Evolutionary conservation across 768 basidiomycete species (phyloP).

Genomic region (Mycena alexandri): DNA sequence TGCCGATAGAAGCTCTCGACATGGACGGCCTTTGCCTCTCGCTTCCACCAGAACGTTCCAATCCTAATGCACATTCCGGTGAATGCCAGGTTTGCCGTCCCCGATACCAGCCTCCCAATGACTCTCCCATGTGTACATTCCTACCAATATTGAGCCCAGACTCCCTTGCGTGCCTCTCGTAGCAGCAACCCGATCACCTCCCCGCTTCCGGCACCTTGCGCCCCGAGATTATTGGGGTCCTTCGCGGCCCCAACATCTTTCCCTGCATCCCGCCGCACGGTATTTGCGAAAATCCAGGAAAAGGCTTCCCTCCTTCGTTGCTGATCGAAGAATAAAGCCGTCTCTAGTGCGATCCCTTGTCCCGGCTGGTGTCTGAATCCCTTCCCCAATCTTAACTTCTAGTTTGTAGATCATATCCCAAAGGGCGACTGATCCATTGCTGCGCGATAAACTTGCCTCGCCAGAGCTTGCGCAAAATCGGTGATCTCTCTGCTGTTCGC

Average conservation of each 20-base stretch:
- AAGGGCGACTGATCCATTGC: constrained; percentile 15
- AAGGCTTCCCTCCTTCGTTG: constrained; percentile 1
- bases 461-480: constrained; percentile 33
- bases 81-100: constrained; percentile 27
- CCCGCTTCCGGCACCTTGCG: constrained; percentile 12
- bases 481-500: constrained; percentile 24
- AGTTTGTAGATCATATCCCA: constrained; percentile 32
- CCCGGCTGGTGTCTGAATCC: constrained; percentile 10
- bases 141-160: neutral
- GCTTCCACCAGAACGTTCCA: constrained; percentile 29
- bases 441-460: constrained; percentile 29
- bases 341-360: constrained; percentile 25
- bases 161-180: constrained; percentile 7
- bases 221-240: constrained; percentile 14
- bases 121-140: constrained; percentile 5
- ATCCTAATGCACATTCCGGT: constrained; percentile 18
- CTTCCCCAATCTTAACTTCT: constrained; percentile 15
- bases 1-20: constrained; percentile 22
- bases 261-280: constrained; percentile 4
- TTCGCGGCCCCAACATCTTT: constrained; percentile 2
- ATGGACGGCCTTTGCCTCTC: constrained; percentile 22
- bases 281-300: constrained; percentile 13
- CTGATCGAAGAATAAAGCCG: constrained; percentile 24
- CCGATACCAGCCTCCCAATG: constrained; percentile 18
- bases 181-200: constrained; percentile 8